phyloP scores from a whole-genome alignment of 371 early-diverging fungal genomes.

The Vairimorpha apis region DNA sequence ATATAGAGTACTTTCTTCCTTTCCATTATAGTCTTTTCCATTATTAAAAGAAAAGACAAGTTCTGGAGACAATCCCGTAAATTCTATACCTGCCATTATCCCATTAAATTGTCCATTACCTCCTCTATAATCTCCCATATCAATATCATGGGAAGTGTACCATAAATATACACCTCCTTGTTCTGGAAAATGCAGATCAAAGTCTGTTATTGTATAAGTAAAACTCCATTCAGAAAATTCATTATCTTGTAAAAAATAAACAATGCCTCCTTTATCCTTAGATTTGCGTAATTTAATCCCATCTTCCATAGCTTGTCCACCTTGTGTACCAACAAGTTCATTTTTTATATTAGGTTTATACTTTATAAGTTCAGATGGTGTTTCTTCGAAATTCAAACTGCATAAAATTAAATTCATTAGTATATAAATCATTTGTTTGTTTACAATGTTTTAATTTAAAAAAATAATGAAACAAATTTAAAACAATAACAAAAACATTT shows the following conservation, averaged over 20 bases:
- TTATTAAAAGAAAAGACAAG: conserved; percentile 58
- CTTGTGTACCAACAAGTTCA: not conserved
- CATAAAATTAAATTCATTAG: too few relatives aligned
- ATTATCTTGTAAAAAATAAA: conserved; percentile 57
- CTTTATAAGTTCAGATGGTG: not conserved
- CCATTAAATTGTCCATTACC: conserved; percentile 57
- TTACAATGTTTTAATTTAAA: too few relatives aligned
- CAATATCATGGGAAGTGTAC: conserved; percentile 60
- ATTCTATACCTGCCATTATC: conserved; percentile 63
- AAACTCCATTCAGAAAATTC: conserved; percentile 62
- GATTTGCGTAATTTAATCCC: conserved; percentile 1
- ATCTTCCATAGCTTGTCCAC: not conserved
- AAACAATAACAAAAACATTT: too few relatives aligned
- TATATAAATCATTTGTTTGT: too few relatives aligned
- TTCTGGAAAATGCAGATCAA: conserved; percentile 48
- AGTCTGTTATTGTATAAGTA: conserved; percentile 46
- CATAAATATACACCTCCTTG: conserved; percentile 62
- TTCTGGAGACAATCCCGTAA: conserved; percentile 50
- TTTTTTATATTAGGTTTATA: not conserved
- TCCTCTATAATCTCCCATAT: conserved; percentile 57
- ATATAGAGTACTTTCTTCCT: conserved; percentile 42
- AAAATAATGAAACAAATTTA: too few relatives aligned
- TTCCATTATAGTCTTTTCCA: conserved; percentile 45
- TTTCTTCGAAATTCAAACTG: not conserved
- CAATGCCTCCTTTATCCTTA: conserved; percentile 49